Evolutionary conservation across 768 basidiomycete species (phyloP).

Genomic region (Boletellus emodensis): DNA sequence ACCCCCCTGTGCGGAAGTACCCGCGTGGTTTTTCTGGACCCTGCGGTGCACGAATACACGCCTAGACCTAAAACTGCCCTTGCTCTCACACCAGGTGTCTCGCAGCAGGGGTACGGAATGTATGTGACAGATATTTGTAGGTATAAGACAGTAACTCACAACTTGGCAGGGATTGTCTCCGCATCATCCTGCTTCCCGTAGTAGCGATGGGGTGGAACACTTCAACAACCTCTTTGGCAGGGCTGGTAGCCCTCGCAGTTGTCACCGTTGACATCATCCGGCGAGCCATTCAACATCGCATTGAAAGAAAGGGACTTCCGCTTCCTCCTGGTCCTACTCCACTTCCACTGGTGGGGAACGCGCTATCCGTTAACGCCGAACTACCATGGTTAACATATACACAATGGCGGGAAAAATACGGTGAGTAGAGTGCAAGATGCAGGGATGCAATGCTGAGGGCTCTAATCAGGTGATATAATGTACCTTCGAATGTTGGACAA

Average conservation of each 20-base stretch:
- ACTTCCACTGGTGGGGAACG: constrained; percentile 4
- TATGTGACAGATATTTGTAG: too few relatives aligned
- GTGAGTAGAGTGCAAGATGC: not conserved
- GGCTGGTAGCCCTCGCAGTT: not conserved
- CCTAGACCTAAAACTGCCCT: too few relatives aligned
- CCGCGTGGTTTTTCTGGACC: too few relatives aligned
- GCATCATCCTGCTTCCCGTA: too few relatives aligned
- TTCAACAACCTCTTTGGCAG: not conserved
- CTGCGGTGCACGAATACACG: too few relatives aligned
- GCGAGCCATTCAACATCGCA: not conserved
- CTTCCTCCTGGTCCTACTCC: constrained; percentile 8
- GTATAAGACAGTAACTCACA: too few relatives aligned
- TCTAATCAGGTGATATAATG: not conserved
- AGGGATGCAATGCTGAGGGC: not conserved
- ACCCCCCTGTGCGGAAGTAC: too few relatives aligned
- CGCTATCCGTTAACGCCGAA: not conserved
- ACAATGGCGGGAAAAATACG: constrained; percentile 4
- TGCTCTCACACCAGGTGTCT: too few relatives aligned
- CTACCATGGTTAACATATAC: constrained; percentile 4
- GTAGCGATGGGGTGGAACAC: not conserved
- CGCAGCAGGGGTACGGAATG: too few relatives aligned
- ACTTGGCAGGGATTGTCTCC: too few relatives aligned
- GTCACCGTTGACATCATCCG: not conserved
- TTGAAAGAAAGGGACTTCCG: not conserved
- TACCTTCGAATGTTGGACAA: not conserved